Percentiles rank a stretch among this genome's conserved stretches.
Conservation (phyloP, 2,329 filamentous ascomycete species). For the Botryotinia narcissicola region DNA sequence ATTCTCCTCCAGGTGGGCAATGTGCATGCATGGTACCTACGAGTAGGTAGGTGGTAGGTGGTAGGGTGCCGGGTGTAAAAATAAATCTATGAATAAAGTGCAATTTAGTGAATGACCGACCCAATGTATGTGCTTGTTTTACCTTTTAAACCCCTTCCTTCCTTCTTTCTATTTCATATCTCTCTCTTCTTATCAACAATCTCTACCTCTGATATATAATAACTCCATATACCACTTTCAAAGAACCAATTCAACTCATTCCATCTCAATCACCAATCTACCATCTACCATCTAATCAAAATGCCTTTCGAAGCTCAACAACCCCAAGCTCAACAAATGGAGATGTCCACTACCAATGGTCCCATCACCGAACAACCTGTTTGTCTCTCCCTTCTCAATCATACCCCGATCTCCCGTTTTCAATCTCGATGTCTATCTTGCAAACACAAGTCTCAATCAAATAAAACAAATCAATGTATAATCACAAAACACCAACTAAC, state of each 20-base stretch:
- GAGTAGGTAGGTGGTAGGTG: too few relatives aligned
- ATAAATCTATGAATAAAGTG: background rate
- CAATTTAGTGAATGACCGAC: background rate
- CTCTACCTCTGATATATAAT: background rate
- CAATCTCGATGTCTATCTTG: background rate
- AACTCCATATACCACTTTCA: background rate
- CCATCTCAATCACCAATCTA: background rate
- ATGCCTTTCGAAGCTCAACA: constrained; percentile 21
- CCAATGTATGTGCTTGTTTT: background rate
- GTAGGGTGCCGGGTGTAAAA: background rate
- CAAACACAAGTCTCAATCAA: background rate
- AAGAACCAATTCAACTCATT: background rate
- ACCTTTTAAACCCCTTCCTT: background rate
- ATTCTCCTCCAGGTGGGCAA: background rate
- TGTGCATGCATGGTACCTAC: background rate
- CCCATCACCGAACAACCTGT: constrained; percentile 21
- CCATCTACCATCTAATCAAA: background rate
- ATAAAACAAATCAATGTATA: background rate
- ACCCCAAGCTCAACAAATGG: constrained; percentile 21
- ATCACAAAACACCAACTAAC: background rate
- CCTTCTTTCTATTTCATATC: background rate
- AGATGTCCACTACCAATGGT: constrained; percentile 10
- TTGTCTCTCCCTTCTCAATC: background rate
- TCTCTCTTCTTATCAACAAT: background rate
- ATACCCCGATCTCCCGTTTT: background rate